Percentiles rank a stretch among this genome's conserved stretches.
Evolutionary conservation across 371 early-diverging fungal species (phyloP).

Genomic region (Zancudomyces culisetae): DNA sequence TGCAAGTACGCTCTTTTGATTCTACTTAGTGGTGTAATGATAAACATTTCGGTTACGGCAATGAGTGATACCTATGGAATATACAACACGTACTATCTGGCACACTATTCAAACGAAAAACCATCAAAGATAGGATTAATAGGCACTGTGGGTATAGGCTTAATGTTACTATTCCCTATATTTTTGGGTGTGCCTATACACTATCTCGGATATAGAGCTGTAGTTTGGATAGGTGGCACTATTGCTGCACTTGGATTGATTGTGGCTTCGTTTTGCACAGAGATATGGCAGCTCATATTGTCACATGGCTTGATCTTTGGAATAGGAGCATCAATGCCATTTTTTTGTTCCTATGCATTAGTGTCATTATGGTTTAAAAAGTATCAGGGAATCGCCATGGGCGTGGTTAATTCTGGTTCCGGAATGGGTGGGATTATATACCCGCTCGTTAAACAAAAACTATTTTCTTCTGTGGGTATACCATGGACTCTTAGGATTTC

Average conservation of each 20-base stretch:
- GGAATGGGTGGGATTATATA: background rate
- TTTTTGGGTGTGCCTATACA: slow-evolving; percentile 15
- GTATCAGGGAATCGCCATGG: background rate
- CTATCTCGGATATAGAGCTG: slow-evolving; percentile 7
- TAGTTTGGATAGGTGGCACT: slow-evolving; percentile 6
- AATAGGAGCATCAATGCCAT: slow-evolving; percentile 35
- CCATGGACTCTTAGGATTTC: background rate
- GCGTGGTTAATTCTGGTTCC: background rate
- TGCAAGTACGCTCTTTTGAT: background rate
- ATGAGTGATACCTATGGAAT: slow-evolving; percentile 6
- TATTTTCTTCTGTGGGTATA: background rate
- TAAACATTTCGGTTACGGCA: background rate
- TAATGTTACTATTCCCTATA: slow-evolving; percentile 17
- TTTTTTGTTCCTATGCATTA: slow-evolving; percentile 22
- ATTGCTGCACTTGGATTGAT: slow-evolving; percentile 12
- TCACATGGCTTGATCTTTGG: slow-evolving; percentile 33
- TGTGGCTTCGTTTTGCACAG: slow-evolving; percentile 18
- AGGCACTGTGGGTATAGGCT: slow-evolving; percentile 16
- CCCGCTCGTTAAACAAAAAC: background rate
- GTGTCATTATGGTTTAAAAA: background rate
- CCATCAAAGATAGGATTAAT: slow-evolving; percentile 17
- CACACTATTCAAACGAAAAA: slow-evolving; percentile 6
- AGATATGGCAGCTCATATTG: slow-evolving; percentile 19
- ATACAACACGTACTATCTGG: slow-evolving; percentile 18
- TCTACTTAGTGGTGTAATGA: background rate